phyloP scores from a whole-genome alignment of 2,329 filamentous ascomycete species.

The Tolypocladium tropicale region DNA sequence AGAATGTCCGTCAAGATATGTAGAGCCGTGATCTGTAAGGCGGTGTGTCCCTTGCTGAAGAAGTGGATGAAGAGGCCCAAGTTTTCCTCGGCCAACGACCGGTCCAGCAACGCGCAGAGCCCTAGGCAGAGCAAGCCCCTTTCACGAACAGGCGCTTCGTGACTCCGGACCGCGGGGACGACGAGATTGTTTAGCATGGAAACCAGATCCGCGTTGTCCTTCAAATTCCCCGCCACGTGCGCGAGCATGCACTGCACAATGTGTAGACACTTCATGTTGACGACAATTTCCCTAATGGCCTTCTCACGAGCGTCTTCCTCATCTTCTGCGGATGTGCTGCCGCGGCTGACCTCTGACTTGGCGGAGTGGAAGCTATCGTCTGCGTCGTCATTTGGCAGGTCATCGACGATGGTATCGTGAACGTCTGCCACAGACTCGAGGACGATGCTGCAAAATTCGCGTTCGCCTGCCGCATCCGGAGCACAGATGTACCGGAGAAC shows the following conservation, averaged over 20 bases:
- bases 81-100: slow-evolving; percentile 86
- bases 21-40: slow-evolving; percentile 78
- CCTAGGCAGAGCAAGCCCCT: slow-evolving; percentile 82
- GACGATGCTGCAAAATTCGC: slow-evolving; percentile 75
- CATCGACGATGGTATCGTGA: slow-evolving; percentile 81
- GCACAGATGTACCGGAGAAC: slow-evolving; percentile 77
- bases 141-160: slow-evolving; percentile 87
- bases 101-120: slow-evolving; percentile 82
- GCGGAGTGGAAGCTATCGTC: slow-evolving; percentile 86
- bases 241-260: slow-evolving; percentile 97
- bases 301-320: slow-evolving; percentile 62
- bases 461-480: slow-evolving; percentile 59
- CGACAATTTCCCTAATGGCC: slow-evolving; percentile 81
- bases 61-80: slow-evolving; percentile 90
- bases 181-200: slow-evolving; percentile 98
- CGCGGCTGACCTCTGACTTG: slow-evolving; percentile 68
- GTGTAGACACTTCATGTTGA: slow-evolving; percentile 97
- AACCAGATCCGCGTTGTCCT: slow-evolving; percentile 83
- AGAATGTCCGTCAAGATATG: slow-evolving; percentile 92
- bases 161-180: slow-evolving; percentile 85
- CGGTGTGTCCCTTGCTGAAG: slow-evolving; percentile 84
- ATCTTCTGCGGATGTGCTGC: slow-evolving; percentile 42
- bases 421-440: slow-evolving; percentile 94
- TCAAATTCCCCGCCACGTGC: slow-evolving; percentile 79
- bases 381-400: slow-evolving; percentile 44